Base-by-base conservation (phyloP, 768 basidiomycete species). In the Termitomyces sp. region DNA sequence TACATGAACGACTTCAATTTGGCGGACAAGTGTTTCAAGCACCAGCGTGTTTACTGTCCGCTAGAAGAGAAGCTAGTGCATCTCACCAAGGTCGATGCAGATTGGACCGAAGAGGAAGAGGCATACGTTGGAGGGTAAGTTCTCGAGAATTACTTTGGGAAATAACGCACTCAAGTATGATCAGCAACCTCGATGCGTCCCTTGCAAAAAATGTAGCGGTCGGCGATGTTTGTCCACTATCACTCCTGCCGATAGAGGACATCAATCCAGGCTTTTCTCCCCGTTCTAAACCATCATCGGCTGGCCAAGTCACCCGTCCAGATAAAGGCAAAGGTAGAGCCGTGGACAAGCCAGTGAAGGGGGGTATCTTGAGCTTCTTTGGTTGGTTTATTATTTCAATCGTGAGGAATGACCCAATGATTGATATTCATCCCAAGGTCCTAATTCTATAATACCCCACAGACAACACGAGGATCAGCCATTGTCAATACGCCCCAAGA, bases 31-130 rank as follows among this genome's bases (percentile, higher is more conserved):
- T 95, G 92, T 50, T 99, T 98, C 66, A 73, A 91, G 49, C 87
- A 98, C 69, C 97, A 98, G 64, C 78, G 94, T 52, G 94, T 98
- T 38, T 99, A 89, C 68, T 88, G 91, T 69, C 94, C 96, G 0
- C 58, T 72, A 20, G 59, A 73, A 32, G 76, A 85, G 67, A 75
- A 68, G 53, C 73, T 98, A 13, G 87, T 92, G 1, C 81, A 89
- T 65, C 69, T 98, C 55, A 84, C 79, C 23, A 81, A 84, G 1
- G 76, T 89, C 0, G 77, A 73, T 31, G 78, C 64, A n/a, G 75
- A 70, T 6, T 86, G 82, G 79, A 79, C 81, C 60, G 75, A 77
- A 15, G 80, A 79, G 54, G 73, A 75, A n/a, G 86, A 92, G 53
- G 79, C 79, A 52, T 89, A 87, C 68, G 84, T 94, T 52, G 88